These are phyloP conservation scores for Falciphora oryzae DNA, from an alignment of 2,329 filamentous ascomycete genomes.

Conservation along the genomic window DNA sequence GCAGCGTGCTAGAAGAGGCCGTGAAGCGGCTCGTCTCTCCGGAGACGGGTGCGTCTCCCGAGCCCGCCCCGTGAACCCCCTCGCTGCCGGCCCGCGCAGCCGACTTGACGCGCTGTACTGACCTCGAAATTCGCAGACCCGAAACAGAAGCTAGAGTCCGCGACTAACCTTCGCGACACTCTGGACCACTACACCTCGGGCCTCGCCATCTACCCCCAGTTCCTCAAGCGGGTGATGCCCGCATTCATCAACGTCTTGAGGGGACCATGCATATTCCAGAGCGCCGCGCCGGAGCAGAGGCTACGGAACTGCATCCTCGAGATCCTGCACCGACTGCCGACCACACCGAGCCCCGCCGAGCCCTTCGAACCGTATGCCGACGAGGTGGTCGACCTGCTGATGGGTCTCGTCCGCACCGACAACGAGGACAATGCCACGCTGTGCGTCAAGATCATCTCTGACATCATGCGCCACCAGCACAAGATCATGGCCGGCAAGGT, in stretches of 20 bases:
- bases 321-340: constrained; percentile 79
- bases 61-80: not conserved
- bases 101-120: not conserved
- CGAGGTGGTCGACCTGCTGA: constrained; percentile 84
- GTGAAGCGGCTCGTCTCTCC: constrained; percentile 52
- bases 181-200: constrained; percentile 83
- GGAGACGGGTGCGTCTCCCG: constrained; percentile 44
- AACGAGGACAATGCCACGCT: constrained; percentile 99
- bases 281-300: constrained; percentile 81
- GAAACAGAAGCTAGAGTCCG: constrained; percentile 74
- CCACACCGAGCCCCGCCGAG: constrained; percentile 66
- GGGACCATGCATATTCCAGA: constrained; percentile 85
- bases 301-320: constrained; percentile 90
- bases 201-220: constrained; percentile 63
- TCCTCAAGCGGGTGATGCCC: constrained; percentile 83
- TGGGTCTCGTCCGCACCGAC: constrained; percentile 81
- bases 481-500: constrained; percentile 75
- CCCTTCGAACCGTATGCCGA: constrained; percentile 82
- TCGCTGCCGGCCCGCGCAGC: no score
- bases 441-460: constrained; percentile 96
- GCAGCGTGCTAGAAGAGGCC: constrained; percentile 56
- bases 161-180: constrained; percentile 81
- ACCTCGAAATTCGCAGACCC: constrained; percentile 51
- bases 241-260: constrained; percentile 81
- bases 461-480: constrained; percentile 88